These are phyloP conservation scores for Oryza coarctata DNA, from an alignment of 176 grass and related monocot genomes.

Conservation along the genomic window DNA sequence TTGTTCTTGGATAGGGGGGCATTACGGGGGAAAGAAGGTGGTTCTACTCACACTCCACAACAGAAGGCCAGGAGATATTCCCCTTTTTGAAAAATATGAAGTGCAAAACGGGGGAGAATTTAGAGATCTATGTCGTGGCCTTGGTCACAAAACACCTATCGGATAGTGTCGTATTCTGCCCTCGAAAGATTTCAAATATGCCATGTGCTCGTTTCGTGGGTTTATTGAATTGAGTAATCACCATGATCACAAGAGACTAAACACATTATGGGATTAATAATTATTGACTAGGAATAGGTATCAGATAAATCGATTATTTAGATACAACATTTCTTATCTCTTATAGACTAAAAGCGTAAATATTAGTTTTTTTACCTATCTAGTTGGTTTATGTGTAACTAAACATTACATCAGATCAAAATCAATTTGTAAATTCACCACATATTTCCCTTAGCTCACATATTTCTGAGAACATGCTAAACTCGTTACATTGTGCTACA, in stretches of 20 bases:
- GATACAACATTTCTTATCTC: neutral
- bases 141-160: neutral
- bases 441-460: neutral
- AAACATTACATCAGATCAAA: neutral
- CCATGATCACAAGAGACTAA: neutral
- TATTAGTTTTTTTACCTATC: neutral
- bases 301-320: neutral
- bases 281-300: neutral
- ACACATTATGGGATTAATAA: neutral
- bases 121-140: neutral
- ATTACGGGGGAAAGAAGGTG: neutral
- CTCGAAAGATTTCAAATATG: neutral
- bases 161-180: neutral
- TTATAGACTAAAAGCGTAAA: neutral
- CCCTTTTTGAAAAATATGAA: neutral
- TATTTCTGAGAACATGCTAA: neutral
- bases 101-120: neutral
- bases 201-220: neutral
- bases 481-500: neutral
- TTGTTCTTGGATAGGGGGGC: neutral
- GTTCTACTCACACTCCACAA: neutral
- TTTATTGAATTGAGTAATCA: neutral
- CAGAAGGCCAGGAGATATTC: neutral
- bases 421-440: neutral
- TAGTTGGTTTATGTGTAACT: neutral